phyloP scores from a whole-genome alignment of 2,329 filamentous ascomycete genomes.

The Dichotomopilus funicola region DNA sequence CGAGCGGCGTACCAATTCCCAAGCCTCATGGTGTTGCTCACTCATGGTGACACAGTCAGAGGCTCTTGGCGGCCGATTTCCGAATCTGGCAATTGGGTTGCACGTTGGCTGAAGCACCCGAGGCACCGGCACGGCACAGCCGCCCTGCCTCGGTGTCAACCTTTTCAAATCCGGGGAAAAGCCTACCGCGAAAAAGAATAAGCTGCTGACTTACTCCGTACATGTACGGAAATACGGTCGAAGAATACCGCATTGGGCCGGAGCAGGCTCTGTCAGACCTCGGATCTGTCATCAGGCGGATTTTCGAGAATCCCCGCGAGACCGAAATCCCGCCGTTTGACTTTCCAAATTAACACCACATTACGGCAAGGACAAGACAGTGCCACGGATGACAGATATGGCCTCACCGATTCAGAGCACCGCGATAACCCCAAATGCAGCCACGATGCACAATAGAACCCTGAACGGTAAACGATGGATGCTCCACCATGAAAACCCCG shows the following conservation, averaged over 20 bases:
- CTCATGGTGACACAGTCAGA: not conserved
- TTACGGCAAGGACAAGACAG: too few relatives aligned
- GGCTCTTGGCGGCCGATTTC: not conserved
- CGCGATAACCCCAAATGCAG: not conserved
- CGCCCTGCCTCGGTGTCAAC: slow-evolving; percentile 1
- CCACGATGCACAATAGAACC: not conserved
- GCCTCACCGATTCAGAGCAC: too few relatives aligned
- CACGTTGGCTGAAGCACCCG: not conserved
- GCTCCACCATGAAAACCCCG: not conserved
- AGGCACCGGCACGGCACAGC: not conserved
- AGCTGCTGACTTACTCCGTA: slow-evolving; percentile 3
- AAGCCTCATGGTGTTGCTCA: not conserved
- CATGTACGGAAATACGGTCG: not conserved
- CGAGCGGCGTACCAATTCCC: not conserved
- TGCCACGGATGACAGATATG: too few relatives aligned
- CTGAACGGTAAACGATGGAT: not conserved
- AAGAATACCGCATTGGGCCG: not conserved
- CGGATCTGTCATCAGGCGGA: not conserved
- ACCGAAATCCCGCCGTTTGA: too few relatives aligned
- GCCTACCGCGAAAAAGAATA: not conserved
- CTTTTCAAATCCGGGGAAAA: not conserved
- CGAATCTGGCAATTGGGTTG: not conserved
- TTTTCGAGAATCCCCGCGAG: not conserved
- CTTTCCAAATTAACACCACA: not conserved
- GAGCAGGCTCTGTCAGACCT: not conserved